Percentiles rank a stretch among this genome's conserved stretches.
Evolutionary conservation across 148 eudicot genomes (phyloP).

Genomic region (Rhododendron henanense): DNA sequence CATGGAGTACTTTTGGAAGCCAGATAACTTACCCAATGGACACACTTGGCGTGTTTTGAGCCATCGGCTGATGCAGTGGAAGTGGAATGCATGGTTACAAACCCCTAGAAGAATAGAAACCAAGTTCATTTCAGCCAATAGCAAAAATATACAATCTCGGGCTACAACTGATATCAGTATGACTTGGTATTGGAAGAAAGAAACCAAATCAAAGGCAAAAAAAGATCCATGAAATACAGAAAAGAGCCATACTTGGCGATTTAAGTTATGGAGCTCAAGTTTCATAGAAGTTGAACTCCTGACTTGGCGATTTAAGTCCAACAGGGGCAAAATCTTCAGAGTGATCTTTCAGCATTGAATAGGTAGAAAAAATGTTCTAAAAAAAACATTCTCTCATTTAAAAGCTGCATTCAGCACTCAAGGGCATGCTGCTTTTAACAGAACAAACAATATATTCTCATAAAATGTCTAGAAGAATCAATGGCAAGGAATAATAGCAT

Average conservation of each 20-base stretch:
- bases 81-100: conserved; percentile 88
- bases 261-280: neutral
- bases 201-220: neutral
- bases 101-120: conserved; percentile 28
- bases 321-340: neutral
- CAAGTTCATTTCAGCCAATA: conserved; percentile 10
- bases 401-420: neutral
- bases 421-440: neutral
- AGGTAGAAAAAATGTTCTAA: neutral
- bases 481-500: neutral
- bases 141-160: neutral
- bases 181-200: neutral
- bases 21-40: conserved; percentile 55
- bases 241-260: neutral
- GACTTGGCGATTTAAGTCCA: neutral
- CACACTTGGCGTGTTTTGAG: conserved; percentile 93
- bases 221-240: neutral
- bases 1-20: neutral
- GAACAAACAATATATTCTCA: neutral
- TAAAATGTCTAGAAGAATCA: neutral
- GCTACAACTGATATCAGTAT: neutral
- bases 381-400: neutral
- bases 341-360: neutral
- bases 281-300: neutral
- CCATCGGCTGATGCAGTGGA: conserved; percentile 95